Base-by-base conservation (phyloP, 2,329 filamentous ascomycete genomes). In the Dendryphion nanum region DNA sequence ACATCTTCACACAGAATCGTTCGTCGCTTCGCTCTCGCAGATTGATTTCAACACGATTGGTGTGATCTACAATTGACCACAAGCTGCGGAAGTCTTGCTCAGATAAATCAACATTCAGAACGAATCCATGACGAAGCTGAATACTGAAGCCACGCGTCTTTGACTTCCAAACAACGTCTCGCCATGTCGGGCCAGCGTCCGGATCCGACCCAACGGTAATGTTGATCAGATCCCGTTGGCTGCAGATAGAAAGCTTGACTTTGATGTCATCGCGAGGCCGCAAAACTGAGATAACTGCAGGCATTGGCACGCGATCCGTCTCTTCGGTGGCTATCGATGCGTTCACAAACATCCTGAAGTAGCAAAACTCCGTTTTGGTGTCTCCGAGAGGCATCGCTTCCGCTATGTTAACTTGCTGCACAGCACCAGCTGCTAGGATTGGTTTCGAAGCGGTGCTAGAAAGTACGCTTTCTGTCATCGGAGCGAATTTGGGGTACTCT, bases 11-110 rank as follows among this genome's bases (percentile, higher is more conserved):
- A 2, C 85, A 73, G 39, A 85, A 66, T 2, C 72, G 73, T 66
- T 96, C 90, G 36, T 87, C 85, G 19, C 75, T 73, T 28, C 81
- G 77, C 5, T 82, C 80, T 23, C 81, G 80, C 29, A 95, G 72
- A 35, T 81, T 86, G 18, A 76, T 75, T 55, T 89, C 84, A 2
- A 91, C 80, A 53, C 86, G 88, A 48, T 77, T 78, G 18, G 85
- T 87, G 60, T 94, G 91, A 42, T 95, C 88, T 48, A 89, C 88
- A 64, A 94, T 88, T 51, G 81, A 85, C 80, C 84, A 90, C 8
- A 95, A 67, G 45, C 79, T 82, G 44, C 83, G 79, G 68, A 86
- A 95, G 57, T 95, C 88, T n/a, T 78, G 71, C 52, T 89, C 85
- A 12, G 75, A 75, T 57, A 89, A 82, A 46, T 85, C 81, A 14